Evolutionary conservation across 176 grass and related monocot genomes (phyloP).

Genomic region (Rhynchospora tenuis): DNA sequence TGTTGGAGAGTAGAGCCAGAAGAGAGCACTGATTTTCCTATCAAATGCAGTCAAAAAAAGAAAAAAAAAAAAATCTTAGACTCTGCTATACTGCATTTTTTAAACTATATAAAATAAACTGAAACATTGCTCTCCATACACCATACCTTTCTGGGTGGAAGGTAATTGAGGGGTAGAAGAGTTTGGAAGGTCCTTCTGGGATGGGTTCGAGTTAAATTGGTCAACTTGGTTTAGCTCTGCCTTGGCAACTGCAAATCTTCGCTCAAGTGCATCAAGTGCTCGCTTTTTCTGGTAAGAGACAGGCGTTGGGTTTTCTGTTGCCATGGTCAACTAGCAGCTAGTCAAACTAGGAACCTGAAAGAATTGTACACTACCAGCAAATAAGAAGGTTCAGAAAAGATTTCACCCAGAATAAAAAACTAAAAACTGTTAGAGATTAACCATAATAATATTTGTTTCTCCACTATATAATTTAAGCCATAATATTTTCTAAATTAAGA

Average conservation of each 20-base stretch:
- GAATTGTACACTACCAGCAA: not conserved
- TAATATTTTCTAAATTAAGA: no score
- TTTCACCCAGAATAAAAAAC: no score
- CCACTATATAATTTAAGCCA: no score
- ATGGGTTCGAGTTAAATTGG: not conserved
- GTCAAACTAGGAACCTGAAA: not conserved
- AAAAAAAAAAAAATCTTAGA: not conserved
- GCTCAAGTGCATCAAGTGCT: constrained; percentile 27
- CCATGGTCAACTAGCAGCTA: not conserved
- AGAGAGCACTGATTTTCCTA: not conserved
- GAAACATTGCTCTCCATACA: not conserved
- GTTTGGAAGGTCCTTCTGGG: not conserved
- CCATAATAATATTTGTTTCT: no score
- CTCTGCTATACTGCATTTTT: not conserved
- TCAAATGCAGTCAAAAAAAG: not conserved
- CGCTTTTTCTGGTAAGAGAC: constrained; percentile 28
- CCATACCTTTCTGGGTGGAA: not conserved
- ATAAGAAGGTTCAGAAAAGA: no score
- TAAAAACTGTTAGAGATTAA: no score
- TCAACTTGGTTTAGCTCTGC: not conserved
- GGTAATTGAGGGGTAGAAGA: not conserved
- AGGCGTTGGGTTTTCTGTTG: not conserved
- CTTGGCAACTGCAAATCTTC: constrained; percentile 25
- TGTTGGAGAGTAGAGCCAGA: not conserved
- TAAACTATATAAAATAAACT: not conserved